These are phyloP conservation scores for Claviceps lovelessii DNA, from an alignment of 2,329 filamentous ascomycete genomes.

Conservation along the genomic window DNA sequence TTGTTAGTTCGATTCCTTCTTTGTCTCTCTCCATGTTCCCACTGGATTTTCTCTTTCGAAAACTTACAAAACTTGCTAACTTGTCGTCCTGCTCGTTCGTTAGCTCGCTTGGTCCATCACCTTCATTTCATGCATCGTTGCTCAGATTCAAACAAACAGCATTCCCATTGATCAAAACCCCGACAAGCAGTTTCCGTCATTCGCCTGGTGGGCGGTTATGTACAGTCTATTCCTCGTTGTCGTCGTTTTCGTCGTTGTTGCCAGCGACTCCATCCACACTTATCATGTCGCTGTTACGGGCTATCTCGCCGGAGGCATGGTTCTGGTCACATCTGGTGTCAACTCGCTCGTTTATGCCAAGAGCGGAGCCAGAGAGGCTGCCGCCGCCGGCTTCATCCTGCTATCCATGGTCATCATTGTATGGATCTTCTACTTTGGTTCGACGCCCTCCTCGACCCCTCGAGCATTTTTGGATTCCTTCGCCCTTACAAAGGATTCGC, in stretches of 20 bases:
- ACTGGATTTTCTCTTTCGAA: not conserved
- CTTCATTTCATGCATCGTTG: conserved; percentile 74
- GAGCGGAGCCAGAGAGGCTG: conserved; percentile 63
- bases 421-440: conserved; percentile 99
- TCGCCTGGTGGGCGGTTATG: conserved; percentile 80
- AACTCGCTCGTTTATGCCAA: conserved; percentile 72
- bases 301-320: conserved; percentile 69
- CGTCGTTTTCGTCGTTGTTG: conserved; percentile 69
- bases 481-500: conserved; percentile 75
- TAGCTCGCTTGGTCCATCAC: conserved; percentile 92
- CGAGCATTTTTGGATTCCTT: conserved; percentile 93
- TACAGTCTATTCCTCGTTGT: conserved; percentile 75
- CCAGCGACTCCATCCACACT: conserved; percentile 67
- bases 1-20: conserved; percentile 29
- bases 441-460: conserved; percentile 70
- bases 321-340: conserved; percentile 72
- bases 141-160: conserved; percentile 34
- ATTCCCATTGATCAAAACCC: not conserved
- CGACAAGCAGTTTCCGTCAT: conserved; percentile 54
- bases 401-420: conserved; percentile 86
- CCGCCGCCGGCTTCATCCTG: conserved; percentile 83
- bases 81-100: not conserved
- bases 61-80: not conserved
- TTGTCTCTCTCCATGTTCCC: not conserved
- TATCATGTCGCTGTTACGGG: conserved; percentile 88